A percentile compares a stretch with the other conserved stretches of the same genome.
phyloP scores from a whole-genome alignment of 1,284 basidiomycete genomes.

The Boletus semigastroideus region DNA sequence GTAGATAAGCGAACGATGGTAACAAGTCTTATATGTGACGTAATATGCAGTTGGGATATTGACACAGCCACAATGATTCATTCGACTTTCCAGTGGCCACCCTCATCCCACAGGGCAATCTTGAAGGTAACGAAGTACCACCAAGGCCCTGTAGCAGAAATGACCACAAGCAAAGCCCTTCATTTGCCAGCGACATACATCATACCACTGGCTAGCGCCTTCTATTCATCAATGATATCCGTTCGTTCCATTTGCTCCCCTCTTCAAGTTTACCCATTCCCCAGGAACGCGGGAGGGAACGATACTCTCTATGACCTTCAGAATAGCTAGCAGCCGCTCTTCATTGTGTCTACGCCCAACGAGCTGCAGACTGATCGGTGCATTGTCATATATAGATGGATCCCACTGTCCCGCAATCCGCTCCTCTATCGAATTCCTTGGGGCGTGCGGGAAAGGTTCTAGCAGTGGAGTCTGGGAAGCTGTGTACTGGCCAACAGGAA shows the following conservation, averaged over 20 bases:
- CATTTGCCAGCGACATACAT: constrained; percentile 7
- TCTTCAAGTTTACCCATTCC: background rate
- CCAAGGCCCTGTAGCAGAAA: constrained; percentile 9
- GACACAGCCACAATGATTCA: background rate
- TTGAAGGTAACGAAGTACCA: background rate
- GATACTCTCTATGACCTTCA: constrained; percentile 41
- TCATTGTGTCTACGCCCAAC: constrained; percentile 51
- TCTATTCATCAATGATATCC: constrained; percentile 6
- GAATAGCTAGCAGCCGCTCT: constrained; percentile 46
- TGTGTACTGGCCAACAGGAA: constrained; percentile 43
- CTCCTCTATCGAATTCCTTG: constrained; percentile 42
- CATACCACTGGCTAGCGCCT: background rate
- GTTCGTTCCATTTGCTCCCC: constrained; percentile 11
- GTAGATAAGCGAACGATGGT: background rate
- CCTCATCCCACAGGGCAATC: constrained; percentile 10
- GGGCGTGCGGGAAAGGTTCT: constrained; percentile 5
- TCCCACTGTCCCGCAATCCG: constrained; percentile 45
- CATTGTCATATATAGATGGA: constrained; percentile 42
- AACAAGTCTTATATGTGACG: too few species aligned
- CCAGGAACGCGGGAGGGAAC: constrained; percentile 21
- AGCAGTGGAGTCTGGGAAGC: constrained; percentile 7
- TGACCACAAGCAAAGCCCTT: constrained; percentile 9
- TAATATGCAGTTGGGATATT: too few species aligned
- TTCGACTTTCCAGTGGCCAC: constrained; percentile 3
- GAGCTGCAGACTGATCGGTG: constrained; percentile 47